These are phyloP conservation scores for Pseudisothecium myosuroides DNA, from an alignment of 225 moss, liverwort and hornwort genomes.

Conservation along the genomic window DNA sequence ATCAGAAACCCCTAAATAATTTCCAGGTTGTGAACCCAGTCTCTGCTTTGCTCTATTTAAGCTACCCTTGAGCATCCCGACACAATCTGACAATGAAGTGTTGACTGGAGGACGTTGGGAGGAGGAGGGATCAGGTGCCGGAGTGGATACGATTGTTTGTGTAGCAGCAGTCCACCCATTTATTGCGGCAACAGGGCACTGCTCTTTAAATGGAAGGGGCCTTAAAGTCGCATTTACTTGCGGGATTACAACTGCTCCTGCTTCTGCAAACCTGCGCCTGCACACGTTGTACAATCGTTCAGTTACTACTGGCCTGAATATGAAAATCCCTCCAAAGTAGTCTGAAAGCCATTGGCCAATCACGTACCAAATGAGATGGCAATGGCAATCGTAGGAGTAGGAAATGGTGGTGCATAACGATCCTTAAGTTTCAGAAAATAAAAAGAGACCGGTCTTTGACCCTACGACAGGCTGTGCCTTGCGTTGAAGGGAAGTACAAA, in stretches of 20 bases:
- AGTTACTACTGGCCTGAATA: neutral
- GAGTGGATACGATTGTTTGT: neutral
- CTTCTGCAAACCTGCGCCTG: conserved; percentile 38
- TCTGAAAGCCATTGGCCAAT: neutral
- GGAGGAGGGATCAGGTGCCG: conserved; percentile 26
- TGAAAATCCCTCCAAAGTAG: neutral
- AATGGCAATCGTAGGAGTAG: neutral
- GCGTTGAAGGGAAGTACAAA: neutral
- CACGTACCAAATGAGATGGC: neutral
- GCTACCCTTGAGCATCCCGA: conserved; percentile 46
- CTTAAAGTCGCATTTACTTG: conserved; percentile 4
- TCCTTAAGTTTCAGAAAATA: neutral
- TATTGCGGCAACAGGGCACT: neutral
- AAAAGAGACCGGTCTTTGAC: neutral
- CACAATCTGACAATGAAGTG: conserved; percentile 35
- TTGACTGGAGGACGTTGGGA: conserved; percentile 20
- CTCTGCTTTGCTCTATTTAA: conserved; percentile 42
- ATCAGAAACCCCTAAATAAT: neutral
- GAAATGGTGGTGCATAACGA: neutral
- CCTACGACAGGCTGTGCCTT: neutral
- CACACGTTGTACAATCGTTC: neutral
- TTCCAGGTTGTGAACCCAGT: conserved; percentile 6
- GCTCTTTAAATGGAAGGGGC: conserved; percentile 10
- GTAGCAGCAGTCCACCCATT: conserved; percentile 21
- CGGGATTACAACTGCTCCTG: conserved; percentile 1